Base-by-base conservation (phyloP, 2,329 filamentous ascomycete genomes). In the Sphaerulina vaccinii region DNA sequence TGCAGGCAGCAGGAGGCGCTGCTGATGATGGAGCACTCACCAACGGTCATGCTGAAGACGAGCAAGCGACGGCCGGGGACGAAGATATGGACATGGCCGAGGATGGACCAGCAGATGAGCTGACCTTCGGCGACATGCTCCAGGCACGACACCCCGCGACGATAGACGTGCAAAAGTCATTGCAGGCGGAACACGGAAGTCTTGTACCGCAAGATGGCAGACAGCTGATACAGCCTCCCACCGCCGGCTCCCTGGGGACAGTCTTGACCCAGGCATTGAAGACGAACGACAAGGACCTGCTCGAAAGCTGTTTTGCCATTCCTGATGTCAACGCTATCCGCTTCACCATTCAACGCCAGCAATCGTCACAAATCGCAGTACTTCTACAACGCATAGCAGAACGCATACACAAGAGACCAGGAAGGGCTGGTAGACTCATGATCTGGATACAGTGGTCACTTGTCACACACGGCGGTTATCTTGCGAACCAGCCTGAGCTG, bases 371-470 rank as follows among this genome's bases (percentile, higher is more conserved):
- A 19, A 91, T 93, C 5, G 86, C 84, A 29, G 80, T 76, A 6
- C 80, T 99, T 8, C 81, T 99, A 51, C 84, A 85, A 65, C 90
- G 89, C 70, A 81, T 99, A 45, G 89, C 93, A 7, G 87, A 95
- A 62, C 82, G 91, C 53, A 82, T 99, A 68, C 86, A 96, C 71
- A 83, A 87, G 60, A 84, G 90, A 38, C 93, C 93, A 1, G 93
- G 92, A 3, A 83, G 93, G 49, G 92, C 93, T 11, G 90, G 91
- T 45, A 88, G 86, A 66, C 81, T 99, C 24, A 91, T 96, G 80
- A 83, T 87, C 13, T 99, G 93, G 91, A 87, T 97, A 37, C 91
- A 96, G 72, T 96, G 90, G 89, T 92, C 90, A 1, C 81, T 96
- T 49, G 84, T 96, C 27, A 86, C 88, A 1, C 93, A 99, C 67